Conservation (phyloP, 192 early-diverging fungal genomes). For the Gryganskiella cystojenkinii region DNA sequence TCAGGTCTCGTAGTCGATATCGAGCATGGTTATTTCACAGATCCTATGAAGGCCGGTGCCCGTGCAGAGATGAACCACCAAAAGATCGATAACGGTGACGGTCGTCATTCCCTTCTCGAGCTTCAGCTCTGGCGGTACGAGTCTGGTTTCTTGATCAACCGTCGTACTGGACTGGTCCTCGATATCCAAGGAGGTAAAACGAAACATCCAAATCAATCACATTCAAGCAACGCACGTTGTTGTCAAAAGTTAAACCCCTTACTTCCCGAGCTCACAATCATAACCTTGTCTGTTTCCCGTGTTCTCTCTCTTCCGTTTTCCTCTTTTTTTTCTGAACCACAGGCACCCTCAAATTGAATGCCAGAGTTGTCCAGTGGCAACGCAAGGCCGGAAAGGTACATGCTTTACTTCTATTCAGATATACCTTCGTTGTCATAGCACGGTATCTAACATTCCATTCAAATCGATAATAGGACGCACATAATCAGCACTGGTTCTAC, state of each 20-base stretch:
- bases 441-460: no score
- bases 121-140: slow-evolving; percentile 56
- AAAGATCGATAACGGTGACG: slow-evolving; percentile 45
- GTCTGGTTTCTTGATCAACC: slow-evolving; percentile 54
- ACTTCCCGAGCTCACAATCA: not conserved
- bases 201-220: not conserved
- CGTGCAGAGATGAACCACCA: slow-evolving; percentile 55
- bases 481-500: slow-evolving; percentile 52
- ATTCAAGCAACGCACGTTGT: not conserved
- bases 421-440: no score
- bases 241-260: not conserved
- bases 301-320: not conserved
- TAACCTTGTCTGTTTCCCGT: not conserved
- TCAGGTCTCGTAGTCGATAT: slow-evolving; percentile 52
- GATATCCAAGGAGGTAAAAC: slow-evolving; percentile 50
- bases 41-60: slow-evolving; percentile 53
- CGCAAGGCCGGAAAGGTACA: slow-evolving; percentile 42
- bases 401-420: no score
- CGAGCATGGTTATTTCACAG: slow-evolving; percentile 47
- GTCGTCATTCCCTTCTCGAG: slow-evolving; percentile 43
- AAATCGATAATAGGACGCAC: slow-evolving; percentile 37
- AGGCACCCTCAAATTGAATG: slow-evolving; percentile 42
- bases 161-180: slow-evolving; percentile 48
- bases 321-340: not conserved
- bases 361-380: slow-evolving; percentile 45